Evolutionary conservation across 2,329 filamentous ascomycete genomes (phyloP), one percentile per base, ranked within the genome.

Genomic region (Aspergillus glaucus): DNA sequence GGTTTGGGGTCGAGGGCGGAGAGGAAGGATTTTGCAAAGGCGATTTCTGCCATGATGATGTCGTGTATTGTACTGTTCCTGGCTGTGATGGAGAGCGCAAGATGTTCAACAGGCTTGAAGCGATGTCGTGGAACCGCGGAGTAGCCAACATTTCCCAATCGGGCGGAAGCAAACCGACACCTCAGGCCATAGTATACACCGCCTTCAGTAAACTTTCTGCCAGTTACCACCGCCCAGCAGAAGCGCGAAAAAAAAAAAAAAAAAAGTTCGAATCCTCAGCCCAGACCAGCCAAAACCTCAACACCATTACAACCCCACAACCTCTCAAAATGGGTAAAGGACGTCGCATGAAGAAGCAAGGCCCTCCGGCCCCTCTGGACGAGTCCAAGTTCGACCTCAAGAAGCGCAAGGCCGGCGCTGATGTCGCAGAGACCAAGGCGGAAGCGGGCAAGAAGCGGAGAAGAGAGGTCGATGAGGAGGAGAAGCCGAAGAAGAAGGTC

Each of bases 331-430:
- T 95, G 91, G 91, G 89, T 76, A 81, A 84, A 54, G 88, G 90
- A 69, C 87, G 90, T 68, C 88, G 91, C 62, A 94, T 96, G 85
- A 88, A 91, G 71, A 96, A 96, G 75, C 93, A 97, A 80, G 92
- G 90, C 48, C 79, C 86, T 56, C 93, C 93, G 47, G 81, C 86
- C 63, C 79, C 86, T 56, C 79, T 96, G 57, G 88, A 93, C 56
- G 88, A 95, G 58, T 75, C 70, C 17, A 74, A 71, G 65, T 81
- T 83, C 56, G 82, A 69, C 36, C 67, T 57, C 63, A 89, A 85
- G 64, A 96, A 97, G 80, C 82, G 91, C 67, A 97, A 97, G 77
- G 82, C 82, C 51, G 82, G 80, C 53, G 77, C 82, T 52, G 82
- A 80, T 53, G 77, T 87, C 60, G 82, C 82, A 37, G 84, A 83